Base-by-base conservation (phyloP, 192 early-diverging fungal genomes). In the Coemansia sp. region DNA sequence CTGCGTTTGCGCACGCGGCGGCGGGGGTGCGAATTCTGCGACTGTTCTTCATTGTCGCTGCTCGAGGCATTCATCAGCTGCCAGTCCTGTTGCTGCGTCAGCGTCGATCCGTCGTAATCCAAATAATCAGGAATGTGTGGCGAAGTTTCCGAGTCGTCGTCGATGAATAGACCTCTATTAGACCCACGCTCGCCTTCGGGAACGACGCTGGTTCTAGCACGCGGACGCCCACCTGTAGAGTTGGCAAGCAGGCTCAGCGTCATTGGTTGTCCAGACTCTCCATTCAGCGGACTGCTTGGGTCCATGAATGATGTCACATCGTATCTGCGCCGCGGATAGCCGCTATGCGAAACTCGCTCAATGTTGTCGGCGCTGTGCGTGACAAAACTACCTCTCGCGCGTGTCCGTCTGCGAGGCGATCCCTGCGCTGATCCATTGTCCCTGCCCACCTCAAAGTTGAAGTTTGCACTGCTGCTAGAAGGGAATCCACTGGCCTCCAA, bases 11-110 rank as follows among this genome's bases (percentile, higher is more conserved):
- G 80, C 74, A 82, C 65, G 55, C 71, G 74, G 5, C 74, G 74
- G 18, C 71, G 68, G 21, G 71, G 67, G 19, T 63, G 68, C 15
- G 74, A 71, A 40, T 65, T 58, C 49, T 62, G 67, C 39, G 61
- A 41, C 16, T 62, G 70, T 56, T 67, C 54, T 45, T 78, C 77
- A 49, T 55, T 58, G 52, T 82, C 80, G 67, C 74, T 77, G 64
- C 71, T 69, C 12, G 80, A 77, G 22, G 71, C 43, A 52, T 73
- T 66, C 80, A 82, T 82, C 62, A 82, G 68, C 59, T 68, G 74
- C 80, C 80, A 82, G 71, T 77, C 80, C 71, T 65, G 73, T 19
- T 63, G 65, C 68, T 76, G 74, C 55, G 80, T 82, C 68, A 82
- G 66, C 41, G 80, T 82, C 65, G 71, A 71, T 18, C 80, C 80